A percentile compares a stretch with the other conserved stretches of the same genome.
phyloP scores from a whole-genome alignment of 371 early-diverging fungal species.

The Mortierella sp. region DNA sequence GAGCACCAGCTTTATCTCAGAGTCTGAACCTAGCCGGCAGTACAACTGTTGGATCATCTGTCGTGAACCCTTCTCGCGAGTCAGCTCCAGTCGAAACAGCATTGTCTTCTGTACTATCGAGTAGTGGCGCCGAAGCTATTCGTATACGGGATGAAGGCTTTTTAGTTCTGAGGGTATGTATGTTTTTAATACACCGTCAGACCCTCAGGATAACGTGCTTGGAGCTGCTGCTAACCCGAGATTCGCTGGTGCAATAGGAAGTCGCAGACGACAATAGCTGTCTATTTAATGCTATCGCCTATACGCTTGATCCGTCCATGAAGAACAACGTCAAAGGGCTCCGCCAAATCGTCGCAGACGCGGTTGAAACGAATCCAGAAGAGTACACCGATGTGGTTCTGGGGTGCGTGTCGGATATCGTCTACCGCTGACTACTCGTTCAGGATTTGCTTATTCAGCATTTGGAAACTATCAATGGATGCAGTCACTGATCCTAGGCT shows the following conservation, averaged over 20 bases:
- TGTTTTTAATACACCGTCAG: background rate
- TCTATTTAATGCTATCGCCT: constrained; percentile 48
- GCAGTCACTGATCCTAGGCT: background rate
- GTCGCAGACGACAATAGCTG: constrained; percentile 53
- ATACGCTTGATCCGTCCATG: constrained; percentile 40
- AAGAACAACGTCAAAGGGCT: constrained; percentile 38
- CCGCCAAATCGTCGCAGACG: constrained; percentile 38
- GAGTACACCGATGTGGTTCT: constrained; percentile 38
- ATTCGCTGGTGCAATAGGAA: constrained; percentile 16
- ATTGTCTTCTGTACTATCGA: background rate
- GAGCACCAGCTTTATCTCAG: constrained; percentile 21
- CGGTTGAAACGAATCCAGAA: constrained; percentile 40
- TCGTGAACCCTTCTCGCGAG: constrained; percentile 8
- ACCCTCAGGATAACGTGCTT: background rate
- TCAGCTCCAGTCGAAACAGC: background rate
- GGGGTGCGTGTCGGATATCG: constrained; percentile 23
- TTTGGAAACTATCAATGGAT: background rate
- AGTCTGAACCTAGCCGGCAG: background rate
- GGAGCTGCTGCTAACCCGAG: too few species aligned
- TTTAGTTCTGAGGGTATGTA: constrained; percentile 44
- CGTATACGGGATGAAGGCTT: constrained; percentile 42
- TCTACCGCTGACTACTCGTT: background rate
- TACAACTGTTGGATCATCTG: constrained; percentile 16
- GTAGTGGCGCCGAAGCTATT: constrained; percentile 13
- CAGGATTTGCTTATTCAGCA: background rate